Evolutionary conservation across 2,329 filamentous ascomycete species (phyloP).

Genomic region (Ampelomyces quisqualis): DNA sequence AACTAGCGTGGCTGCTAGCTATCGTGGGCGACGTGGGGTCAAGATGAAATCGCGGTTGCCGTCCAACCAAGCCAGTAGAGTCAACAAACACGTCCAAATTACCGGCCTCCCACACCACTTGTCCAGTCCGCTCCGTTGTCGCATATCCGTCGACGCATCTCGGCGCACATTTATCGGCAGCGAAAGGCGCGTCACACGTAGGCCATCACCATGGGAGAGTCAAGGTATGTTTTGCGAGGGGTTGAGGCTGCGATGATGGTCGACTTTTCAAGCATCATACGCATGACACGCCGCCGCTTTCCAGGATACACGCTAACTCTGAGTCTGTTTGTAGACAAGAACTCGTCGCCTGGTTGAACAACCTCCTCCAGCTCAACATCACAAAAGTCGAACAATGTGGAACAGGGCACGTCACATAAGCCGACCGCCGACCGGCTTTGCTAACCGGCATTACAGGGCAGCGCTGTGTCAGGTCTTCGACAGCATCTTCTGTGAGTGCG

Average conservation of each 20-base stretch:
- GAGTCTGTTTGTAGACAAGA: slow-evolving; percentile 74
- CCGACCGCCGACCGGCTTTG: slow-evolving; percentile 1
- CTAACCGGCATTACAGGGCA: slow-evolving; percentile 60
- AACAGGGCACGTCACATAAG: slow-evolving; percentile 70
- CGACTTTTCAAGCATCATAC: slow-evolving; percentile 20
- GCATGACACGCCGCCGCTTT: too few relatives aligned
- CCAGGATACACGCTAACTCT: slow-evolving; percentile 23
- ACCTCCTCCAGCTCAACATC: slow-evolving; percentile 94
- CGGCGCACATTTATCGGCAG: slow-evolving; percentile 5
- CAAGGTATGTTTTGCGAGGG: slow-evolving; percentile 51
- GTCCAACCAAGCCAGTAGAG: slow-evolving; percentile 14
- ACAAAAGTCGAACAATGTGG: slow-evolving; percentile 99
- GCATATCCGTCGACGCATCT: slow-evolving; percentile 8
- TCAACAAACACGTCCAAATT: slow-evolving; percentile 29
- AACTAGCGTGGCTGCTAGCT: slow-evolving; percentile 3
- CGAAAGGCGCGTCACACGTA: slow-evolving; percentile 6
- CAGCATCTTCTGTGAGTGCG: slow-evolving; percentile 78
- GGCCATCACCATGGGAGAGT: slow-evolving; percentile 61
- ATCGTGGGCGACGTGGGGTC: too few relatives aligned
- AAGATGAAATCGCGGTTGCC: slow-evolving; percentile 17
- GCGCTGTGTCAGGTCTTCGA: slow-evolving; percentile 97
- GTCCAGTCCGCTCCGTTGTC: slow-evolving; percentile 6
- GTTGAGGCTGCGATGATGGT: slow-evolving; percentile 15
- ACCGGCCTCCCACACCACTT: slow-evolving; percentile 10
- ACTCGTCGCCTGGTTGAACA: slow-evolving; percentile 94